Base-by-base conservation (phyloP, 805 yeast genomes). In the Wickerhamomyces queroliae region DNA sequence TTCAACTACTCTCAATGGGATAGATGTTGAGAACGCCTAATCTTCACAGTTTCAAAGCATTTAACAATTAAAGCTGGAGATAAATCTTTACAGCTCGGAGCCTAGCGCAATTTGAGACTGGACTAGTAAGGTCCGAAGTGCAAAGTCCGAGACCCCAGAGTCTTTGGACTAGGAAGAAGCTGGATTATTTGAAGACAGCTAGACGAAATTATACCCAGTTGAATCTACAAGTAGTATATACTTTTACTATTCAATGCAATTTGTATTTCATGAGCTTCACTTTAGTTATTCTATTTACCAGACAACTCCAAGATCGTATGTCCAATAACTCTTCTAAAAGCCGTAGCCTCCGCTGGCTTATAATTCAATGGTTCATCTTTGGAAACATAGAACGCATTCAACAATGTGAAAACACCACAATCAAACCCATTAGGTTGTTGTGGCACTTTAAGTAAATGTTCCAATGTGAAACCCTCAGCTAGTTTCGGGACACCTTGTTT, bases 351-450 rank as follows among this genome's bases (percentile, higher is more conserved):
- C 7, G 64, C 61, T 49, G 83, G 90, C 7, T 75, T 56, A 50
- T 78, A 91, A 3, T 60, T 53, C 29, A 86, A 61, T 0, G 69
- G 69, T 20, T 59, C 57, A 5, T 68, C 73, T 26, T 75, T 63
- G 0, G 90, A 63, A 31, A 87, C 50, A 34, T 72, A 80, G 35
- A 78, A 73, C 1, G 85, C 86, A 35, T 80, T 82, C 40, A 89
- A 76, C 59, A 97, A 83, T 3, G 95, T 75, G 55, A 90, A 93
- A 2, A 91, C 95, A 7, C 99, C 99, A 66, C 99, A 93, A 60
- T 93, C 99, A 49, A 58, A 86, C 0, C 97, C 97, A 55, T 93
- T 93, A 21, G 70, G 66, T 57, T 93, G 99, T 48, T 82, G 86
- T 1, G 99, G 98, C 32, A 90, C 70, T n/a, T 62, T 56, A 2